Evolutionary conservation across 2,329 filamentous ascomycete genomes (phyloP), one percentile per base, ranked within the genome.

Genomic region (Neobulgaria alba): DNA sequence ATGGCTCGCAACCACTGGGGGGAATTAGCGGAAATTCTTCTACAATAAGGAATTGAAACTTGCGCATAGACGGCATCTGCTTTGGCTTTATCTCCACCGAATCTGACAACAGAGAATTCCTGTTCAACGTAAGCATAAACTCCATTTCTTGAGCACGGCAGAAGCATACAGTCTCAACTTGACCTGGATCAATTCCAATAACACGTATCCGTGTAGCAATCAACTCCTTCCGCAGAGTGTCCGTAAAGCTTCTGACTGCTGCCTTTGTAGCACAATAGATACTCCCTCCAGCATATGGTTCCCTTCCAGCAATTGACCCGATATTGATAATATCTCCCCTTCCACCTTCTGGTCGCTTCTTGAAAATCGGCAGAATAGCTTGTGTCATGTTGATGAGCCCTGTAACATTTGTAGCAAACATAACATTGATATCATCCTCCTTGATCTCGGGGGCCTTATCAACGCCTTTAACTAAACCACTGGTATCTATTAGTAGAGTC

Each of bases 341-440:
- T 41, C 87, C 89, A 43, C 84, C 82, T 39, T 89, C 73, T 14
- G 64, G 44, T 51, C 69, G 58, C 52, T 75, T 69, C 62, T 87
- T 82, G 72, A 89, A 92, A 60, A 88, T 79, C 39, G 85, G 79
- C 12, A 96, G 66, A 44, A 95, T 72, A 32, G 85, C 85, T 69
- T 98, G 92, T 1, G 92, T 96, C 83, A 96, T 86, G 70, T 90
- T 85, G 68, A 98, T 92, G 29, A 98, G 72, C 15, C 92, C 92
- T 2, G 83, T 92, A 35, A 96, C 89, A 62, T 98, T 98, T 43
- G 90, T 96, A 32, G 75, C 67, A 60, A 95, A 86, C 88, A 96
- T 95, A 61, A 79, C 58, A 55, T 83, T 72, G 54, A 95, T 83
- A 65, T 98, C 90, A 45, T 81, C 79, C 56, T 85, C 72, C n/a